These are phyloP conservation scores for Tephrocybe sp. DNA, from an alignment of 768 basidiomycete genomes.

Conservation along the genomic window DNA sequence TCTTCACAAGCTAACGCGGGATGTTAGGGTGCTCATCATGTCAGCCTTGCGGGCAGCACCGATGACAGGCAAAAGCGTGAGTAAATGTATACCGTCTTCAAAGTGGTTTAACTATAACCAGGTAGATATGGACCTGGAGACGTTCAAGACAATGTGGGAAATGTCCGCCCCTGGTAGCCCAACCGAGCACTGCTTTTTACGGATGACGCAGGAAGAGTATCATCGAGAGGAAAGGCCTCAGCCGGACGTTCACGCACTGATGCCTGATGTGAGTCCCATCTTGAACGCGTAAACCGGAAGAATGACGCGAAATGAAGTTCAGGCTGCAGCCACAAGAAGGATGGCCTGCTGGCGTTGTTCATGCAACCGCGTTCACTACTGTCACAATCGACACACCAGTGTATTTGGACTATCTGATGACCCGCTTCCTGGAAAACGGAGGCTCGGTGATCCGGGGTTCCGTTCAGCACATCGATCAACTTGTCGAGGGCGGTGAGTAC, in stretches of 20 bases:
- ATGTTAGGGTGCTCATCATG: constrained; percentile 76
- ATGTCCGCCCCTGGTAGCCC: constrained; percentile 57
- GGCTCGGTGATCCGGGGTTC: constrained; percentile 52
- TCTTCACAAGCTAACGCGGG: neutral
- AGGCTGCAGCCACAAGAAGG: constrained; percentile 32
- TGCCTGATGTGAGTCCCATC: constrained; percentile 52
- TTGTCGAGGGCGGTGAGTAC: constrained; percentile 51
- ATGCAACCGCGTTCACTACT: constrained; percentile 57
- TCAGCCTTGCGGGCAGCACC: constrained; percentile 47
- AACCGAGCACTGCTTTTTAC: constrained; percentile 63
- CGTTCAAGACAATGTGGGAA: constrained; percentile 70
- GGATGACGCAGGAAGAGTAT: constrained; percentile 61
- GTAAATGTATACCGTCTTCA: neutral
- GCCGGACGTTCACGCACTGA: constrained; percentile 42
- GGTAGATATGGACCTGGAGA: constrained; percentile 65
- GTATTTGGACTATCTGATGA: constrained; percentile 65
- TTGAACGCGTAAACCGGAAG: neutral
- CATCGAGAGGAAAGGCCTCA: constrained; percentile 38
- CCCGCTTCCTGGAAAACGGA: constrained; percentile 55
- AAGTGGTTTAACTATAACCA: neutral
- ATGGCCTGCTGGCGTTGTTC: constrained; percentile 31
- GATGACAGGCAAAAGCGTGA: constrained; percentile 53
- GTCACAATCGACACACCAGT: constrained; percentile 61
- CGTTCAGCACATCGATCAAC: constrained; percentile 64
- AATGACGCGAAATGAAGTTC: constrained; percentile 18